A percentile compares a stretch with the other conserved stretches of the same genome.
Conservation (phyloP, 1,284 basidiomycete genomes). For the Tranzscheliella williamsii region DNA sequence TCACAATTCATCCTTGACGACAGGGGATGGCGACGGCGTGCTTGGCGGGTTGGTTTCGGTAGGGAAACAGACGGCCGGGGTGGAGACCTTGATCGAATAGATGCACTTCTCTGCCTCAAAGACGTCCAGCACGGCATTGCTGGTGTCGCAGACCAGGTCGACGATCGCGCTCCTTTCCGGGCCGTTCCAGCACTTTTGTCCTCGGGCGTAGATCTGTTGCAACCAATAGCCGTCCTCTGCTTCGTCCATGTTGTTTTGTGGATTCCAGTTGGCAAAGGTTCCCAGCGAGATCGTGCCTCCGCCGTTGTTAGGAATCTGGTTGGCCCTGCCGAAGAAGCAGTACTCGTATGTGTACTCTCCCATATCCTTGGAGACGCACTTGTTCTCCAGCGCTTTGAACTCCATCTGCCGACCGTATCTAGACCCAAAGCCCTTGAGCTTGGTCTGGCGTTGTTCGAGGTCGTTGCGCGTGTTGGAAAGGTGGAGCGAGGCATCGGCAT, state of each 20-base stretch:
- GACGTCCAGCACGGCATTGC: slow-evolving; percentile 80
- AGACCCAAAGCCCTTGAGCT: slow-evolving; percentile 66
- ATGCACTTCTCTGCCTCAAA: slow-evolving; percentile 92
- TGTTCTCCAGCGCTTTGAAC: slow-evolving; percentile 89
- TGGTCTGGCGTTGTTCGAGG: slow-evolving; percentile 64
- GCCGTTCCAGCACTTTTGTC: slow-evolving; percentile 91
- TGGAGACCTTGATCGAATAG: slow-evolving; percentile 83
- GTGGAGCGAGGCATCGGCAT: slow-evolving; percentile 58
- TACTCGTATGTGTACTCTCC: slow-evolving; percentile 98
- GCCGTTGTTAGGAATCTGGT: slow-evolving; percentile 84
- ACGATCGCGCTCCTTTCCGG: slow-evolving; percentile 82
- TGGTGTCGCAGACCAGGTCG: slow-evolving; percentile 78
- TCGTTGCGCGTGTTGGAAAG: slow-evolving; percentile 64
- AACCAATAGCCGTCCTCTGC: slow-evolving; percentile 74
- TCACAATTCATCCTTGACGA: no score
- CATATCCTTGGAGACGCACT: slow-evolving; percentile 75
- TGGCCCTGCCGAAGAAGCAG: slow-evolving; percentile 87
- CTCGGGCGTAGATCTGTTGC: slow-evolving; percentile 78
- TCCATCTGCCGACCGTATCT: slow-evolving; percentile 82
- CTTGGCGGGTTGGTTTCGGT: no score
- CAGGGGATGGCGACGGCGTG: no score
- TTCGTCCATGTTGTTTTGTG: slow-evolving; percentile 72
- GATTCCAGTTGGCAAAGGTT: slow-evolving; percentile 64
- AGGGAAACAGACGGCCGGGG: slow-evolving; percentile 79
- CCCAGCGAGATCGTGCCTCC: slow-evolving; percentile 80